Conservation (phyloP, 2,329 filamentous ascomycete species). For the Microsporum audouinii region DNA sequence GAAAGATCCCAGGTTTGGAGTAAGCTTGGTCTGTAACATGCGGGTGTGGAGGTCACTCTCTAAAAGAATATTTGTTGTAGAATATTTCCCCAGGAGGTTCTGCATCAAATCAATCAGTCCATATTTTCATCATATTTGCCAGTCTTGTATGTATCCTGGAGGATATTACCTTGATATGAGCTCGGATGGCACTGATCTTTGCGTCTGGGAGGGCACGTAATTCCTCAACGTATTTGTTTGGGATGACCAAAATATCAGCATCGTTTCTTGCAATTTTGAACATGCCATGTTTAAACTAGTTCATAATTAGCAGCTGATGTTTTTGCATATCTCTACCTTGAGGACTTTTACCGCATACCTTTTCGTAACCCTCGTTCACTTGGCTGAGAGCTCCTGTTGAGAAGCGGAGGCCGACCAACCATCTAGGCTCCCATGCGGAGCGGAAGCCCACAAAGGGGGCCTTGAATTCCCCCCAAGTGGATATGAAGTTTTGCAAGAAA, state of each 20-base stretch:
- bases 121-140: neutral
- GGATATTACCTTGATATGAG: conserved; percentile 14
- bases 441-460: conserved; percentile 7
- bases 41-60: conserved; percentile 5
- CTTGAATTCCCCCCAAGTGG: conserved; percentile 3
- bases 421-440: conserved; percentile 6
- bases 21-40: conserved; percentile 10
- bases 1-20: conserved; percentile 14
- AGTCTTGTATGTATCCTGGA: neutral
- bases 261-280: conserved; percentile 12
- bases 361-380: conserved; percentile 2
- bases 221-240: conserved; percentile 20
- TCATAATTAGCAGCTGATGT: neutral
- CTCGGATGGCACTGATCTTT: conserved; percentile 15
- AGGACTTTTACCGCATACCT: neutral
- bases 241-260: conserved; percentile 17
- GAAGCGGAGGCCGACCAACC: conserved; percentile 2
- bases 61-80: neutral
- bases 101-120: neutral
- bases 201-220: conserved; percentile 15
- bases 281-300: conserved; percentile 11
- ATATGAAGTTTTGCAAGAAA: neutral
- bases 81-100: neutral
- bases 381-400: neutral
- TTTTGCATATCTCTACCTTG: neutral